A percentile compares a stretch with the other conserved stretches of the same genome.
phyloP scores from a whole-genome alignment of 2,329 filamentous ascomycete genomes.

The Mariannaea sp. region DNA sequence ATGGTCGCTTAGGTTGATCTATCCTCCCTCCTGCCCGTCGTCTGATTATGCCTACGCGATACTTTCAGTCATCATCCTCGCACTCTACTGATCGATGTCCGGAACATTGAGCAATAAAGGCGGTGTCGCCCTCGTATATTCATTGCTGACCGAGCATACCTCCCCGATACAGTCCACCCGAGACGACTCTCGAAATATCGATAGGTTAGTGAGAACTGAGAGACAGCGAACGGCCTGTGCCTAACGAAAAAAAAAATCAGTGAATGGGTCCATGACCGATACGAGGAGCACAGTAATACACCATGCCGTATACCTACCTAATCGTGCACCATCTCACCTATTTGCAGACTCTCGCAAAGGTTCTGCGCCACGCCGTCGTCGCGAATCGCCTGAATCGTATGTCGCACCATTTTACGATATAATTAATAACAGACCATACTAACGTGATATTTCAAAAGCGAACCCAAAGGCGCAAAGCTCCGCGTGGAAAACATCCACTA shows the following conservation, averaged over 20 bases:
- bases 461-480: constrained; percentile 68
- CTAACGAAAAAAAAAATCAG: constrained; percentile 48
- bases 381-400: constrained; percentile 50
- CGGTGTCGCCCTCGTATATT: constrained; percentile 44
- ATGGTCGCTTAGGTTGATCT: constrained; percentile 41
- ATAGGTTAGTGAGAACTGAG: constrained; percentile 60
- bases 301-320: constrained; percentile 5
- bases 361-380: constrained; percentile 49
- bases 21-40: constrained; percentile 39
- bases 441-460: constrained; percentile 46
- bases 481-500: constrained; percentile 92
- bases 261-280: constrained; percentile 95
- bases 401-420: background rate
- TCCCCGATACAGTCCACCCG: constrained; percentile 61
- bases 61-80: constrained; percentile 39
- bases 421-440: constrained; percentile 23
- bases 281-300: constrained; percentile 70
- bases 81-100: constrained; percentile 39
- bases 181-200: constrained; percentile 68
- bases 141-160: constrained; percentile 45
- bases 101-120: constrained; percentile 39
- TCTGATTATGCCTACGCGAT: constrained; percentile 37
- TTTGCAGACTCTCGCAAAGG: constrained; percentile 46
- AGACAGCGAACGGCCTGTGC: background rate
- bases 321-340: constrained; percentile 30